Evolutionary conservation across 176 grass and related monocot genomes (phyloP).

Genomic region (Carex parvula): DNA sequence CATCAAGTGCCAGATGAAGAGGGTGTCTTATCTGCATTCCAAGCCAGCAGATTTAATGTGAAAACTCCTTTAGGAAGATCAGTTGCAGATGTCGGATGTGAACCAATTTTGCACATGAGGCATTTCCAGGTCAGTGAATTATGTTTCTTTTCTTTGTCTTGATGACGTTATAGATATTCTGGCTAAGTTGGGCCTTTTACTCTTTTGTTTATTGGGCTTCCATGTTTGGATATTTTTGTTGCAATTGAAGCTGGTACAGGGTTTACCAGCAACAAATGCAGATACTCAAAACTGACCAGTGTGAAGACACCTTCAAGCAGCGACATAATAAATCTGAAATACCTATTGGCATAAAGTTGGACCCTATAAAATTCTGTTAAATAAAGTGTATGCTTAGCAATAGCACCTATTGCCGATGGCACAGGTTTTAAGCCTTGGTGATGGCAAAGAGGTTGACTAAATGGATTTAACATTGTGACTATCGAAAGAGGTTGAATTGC

Average conservation of each 20-base stretch:
- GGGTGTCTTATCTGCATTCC: conserved; percentile 45
- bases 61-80: conserved; percentile 79
- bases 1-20: conserved; percentile 70
- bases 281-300: neutral
- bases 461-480: too few relatives aligned
- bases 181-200: neutral
- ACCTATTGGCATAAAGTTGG: neutral
- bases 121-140: conserved; percentile 74
- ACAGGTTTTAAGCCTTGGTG: neutral
- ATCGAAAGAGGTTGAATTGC: too few relatives aligned
- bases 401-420: neutral
- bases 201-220: neutral
- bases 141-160: conserved; percentile 15
- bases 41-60: conserved; percentile 68
- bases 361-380: neutral
- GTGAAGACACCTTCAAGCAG: neutral
- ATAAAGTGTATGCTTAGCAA: neutral
- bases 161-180: neutral
- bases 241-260: neutral
- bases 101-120: conserved; percentile 98
- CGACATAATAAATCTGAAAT: conserved; percentile 2
- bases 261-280: neutral
- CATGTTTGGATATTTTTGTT: conserved; percentile 15
- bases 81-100: conserved; percentile 83
- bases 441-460: too few relatives aligned